Base-by-base conservation (phyloP, 2,329 filamentous ascomycete species). In the Colletotrichum eremochloae region DNA sequence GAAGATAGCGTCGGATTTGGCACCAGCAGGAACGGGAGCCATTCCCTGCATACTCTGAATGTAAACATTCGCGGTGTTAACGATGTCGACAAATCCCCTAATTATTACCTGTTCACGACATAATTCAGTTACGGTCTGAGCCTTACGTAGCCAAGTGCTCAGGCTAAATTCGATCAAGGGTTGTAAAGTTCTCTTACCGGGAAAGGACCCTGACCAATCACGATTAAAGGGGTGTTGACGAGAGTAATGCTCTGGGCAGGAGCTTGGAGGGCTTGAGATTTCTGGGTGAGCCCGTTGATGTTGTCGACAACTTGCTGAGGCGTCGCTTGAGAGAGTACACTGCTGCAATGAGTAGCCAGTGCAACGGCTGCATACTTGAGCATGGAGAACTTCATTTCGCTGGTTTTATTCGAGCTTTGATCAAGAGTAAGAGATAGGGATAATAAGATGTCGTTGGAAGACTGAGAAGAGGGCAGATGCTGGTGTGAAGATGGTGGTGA, bases 141-240 rank as follows among this genome's bases (percentile, higher is more conserved):
- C 0, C 4, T 5, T 3, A 9, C 2, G 18, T 2, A 2, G 31
- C 2, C 1, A 15, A 29, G 2, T 53, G 1, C 14, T 3, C 3
- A 38, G 14, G 4, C 6, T 11, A 20, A 15, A 33, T 9, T 48
- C 4, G 1, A 5, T 52, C 15, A 31, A 24, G 20, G 38, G 36
- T 68, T 33, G 33, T 9, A 3, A 1, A 24, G 18, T 1, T 31
- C 5, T 18, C 77, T 68, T 74, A 80, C 79, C 5, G 80, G 78
- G 73, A 80, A 78, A 2, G 78, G 79, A 2, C 80, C 80, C 38
- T 67, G 75, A 20, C 79, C 79, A 12, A 77, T 60, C 11, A 76
- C 3, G 9, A 80, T 65, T 20, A 81, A 68, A 4, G 76, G 75
- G 0, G 73, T 77, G 48, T 77, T 80, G 64, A 79, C 1, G n/a